Evolutionary conservation across 1,284 basidiomycete genomes (phyloP).

Genomic region (Entoloma clypeatum): DNA sequence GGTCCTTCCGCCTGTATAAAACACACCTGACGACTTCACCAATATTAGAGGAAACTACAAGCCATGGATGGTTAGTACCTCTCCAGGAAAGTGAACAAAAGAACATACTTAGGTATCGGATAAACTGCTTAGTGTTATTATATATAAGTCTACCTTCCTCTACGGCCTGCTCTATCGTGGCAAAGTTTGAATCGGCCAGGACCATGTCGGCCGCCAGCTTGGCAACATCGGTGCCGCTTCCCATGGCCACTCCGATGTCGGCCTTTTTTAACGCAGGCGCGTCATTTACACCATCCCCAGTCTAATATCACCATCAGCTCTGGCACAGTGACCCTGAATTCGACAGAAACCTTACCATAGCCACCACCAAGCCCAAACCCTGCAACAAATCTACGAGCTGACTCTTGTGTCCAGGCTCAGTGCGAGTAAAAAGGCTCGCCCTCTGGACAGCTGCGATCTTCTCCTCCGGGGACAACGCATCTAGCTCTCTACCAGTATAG

Average conservation of each 20-base stretch:
- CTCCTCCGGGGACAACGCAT: slow-evolving; percentile 75
- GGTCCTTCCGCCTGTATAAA: background rate
- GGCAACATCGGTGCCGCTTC: slow-evolving; percentile 96
- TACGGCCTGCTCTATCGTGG: slow-evolving; percentile 93
- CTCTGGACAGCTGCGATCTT: slow-evolving; percentile 83
- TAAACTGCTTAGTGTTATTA: slow-evolving; percentile 99
- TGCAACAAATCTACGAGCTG: slow-evolving; percentile 96
- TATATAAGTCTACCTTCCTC: slow-evolving; percentile 97
- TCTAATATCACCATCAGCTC: slow-evolving; percentile 40
- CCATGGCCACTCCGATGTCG: slow-evolving; percentile 99
- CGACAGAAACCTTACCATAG: slow-evolving; percentile 68
- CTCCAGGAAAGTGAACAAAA: slow-evolving; percentile 8
- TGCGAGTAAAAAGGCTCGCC: slow-evolving; percentile 89
- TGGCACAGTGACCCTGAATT: slow-evolving; percentile 11
- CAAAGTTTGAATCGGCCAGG: slow-evolving; percentile 83
- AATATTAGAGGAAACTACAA: slow-evolving; percentile 93
- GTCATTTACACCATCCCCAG: slow-evolving; percentile 95
- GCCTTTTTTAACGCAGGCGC: slow-evolving; percentile 96
- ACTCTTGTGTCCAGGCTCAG: slow-evolving; percentile 94
- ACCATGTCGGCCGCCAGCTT: slow-evolving; percentile 98
- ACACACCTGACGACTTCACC: slow-evolving; percentile 88
- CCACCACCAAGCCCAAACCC: slow-evolving; percentile 89
- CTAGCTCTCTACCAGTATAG: slow-evolving; percentile 92
- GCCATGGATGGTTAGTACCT: slow-evolving; percentile 29
- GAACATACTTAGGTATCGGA: slow-evolving; percentile 79